These are phyloP conservation scores for Pseudogymnoascus sp. DNA, from an alignment of 2,329 filamentous ascomycete species.

Conservation along the genomic window DNA sequence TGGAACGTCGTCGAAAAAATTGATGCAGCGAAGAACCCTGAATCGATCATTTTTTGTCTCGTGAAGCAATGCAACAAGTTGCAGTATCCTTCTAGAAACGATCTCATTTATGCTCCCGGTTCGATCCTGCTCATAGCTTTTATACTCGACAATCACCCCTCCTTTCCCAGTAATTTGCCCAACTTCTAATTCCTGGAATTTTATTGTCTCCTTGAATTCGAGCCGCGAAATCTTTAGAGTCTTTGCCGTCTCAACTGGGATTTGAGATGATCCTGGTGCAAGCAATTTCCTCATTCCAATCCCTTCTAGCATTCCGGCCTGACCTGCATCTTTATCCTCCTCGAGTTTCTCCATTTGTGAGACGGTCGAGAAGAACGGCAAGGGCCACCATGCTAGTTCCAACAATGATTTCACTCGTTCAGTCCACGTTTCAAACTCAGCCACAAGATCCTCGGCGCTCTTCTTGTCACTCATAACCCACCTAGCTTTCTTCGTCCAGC, in stretches of 20 bases:
- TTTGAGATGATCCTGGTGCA: background rate
- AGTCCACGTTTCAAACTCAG: background rate
- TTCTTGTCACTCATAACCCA: slow-evolving; percentile 1
- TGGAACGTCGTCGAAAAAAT: background rate
- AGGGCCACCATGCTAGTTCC: background rate
- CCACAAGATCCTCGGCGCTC: background rate
- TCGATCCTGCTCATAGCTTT: background rate
- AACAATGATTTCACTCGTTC: background rate
- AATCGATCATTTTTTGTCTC: background rate
- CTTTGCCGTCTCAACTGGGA: background rate
- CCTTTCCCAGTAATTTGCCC: background rate
- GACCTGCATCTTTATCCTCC: background rate
- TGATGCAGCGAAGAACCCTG: background rate
- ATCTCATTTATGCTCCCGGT: background rate
- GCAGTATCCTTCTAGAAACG: background rate
- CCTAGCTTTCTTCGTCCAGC: background rate
- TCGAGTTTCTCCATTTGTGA: slow-evolving; percentile 1
- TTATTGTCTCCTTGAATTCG: background rate
- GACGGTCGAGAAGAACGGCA: background rate
- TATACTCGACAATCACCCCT: background rate
- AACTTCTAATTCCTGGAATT: background rate
- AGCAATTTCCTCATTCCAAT: slow-evolving; percentile 1
- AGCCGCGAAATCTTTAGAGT: background rate
- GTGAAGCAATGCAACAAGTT: slow-evolving; percentile 2
- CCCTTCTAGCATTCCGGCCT: background rate